phyloP scores from a whole-genome alignment of 495 filamentous ascomycete genomes.

The Endocarpon pusillum region DNA sequence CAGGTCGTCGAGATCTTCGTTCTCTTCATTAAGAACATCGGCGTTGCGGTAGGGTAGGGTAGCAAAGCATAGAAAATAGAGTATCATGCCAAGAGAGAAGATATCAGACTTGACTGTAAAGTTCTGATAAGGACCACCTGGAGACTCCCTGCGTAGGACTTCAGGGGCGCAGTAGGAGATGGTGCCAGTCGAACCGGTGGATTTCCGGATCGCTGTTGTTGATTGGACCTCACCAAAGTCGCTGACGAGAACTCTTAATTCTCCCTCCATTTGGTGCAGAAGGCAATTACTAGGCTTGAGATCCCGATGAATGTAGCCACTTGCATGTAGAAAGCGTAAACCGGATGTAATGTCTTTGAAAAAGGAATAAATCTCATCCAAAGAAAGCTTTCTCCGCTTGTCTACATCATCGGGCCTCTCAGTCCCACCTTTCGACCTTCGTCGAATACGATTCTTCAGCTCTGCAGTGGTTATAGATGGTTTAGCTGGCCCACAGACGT shows the following conservation, averaged over 20 bases:
- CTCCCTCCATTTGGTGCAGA: conserved; percentile 55
- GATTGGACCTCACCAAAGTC: conserved; percentile 93
- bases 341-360: conserved; percentile 93
- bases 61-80: conserved; percentile 94
- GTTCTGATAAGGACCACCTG: conserved; percentile 61
- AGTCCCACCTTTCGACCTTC: conserved; percentile 46
- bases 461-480: conserved; percentile 53
- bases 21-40: conserved; percentile 71
- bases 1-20: conserved; percentile 76
- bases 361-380: conserved; percentile 91
- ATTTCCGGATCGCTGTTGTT: conserved; percentile 60
- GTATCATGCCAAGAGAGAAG: conserved; percentile 93
- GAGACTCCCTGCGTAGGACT: conserved; percentile 52
- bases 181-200: conserved; percentile 86
- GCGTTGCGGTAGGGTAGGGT: conserved; percentile 72
- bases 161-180: conserved; percentile 97
- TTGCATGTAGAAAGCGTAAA: conserved; percentile 74
- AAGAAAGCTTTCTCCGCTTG: conserved; percentile 48
- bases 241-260: conserved; percentile 69
- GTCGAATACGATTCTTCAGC: conserved; percentile 69
- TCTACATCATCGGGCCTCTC: conserved; percentile 31
- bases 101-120: conserved; percentile 94
- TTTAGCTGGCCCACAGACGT: conserved; percentile 52
- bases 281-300: conserved; percentile 93
- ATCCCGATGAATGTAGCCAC: conserved; percentile 91